Conservation (phyloP, 345 rosid genomes). For the Noccaea caerulescens region DNA sequence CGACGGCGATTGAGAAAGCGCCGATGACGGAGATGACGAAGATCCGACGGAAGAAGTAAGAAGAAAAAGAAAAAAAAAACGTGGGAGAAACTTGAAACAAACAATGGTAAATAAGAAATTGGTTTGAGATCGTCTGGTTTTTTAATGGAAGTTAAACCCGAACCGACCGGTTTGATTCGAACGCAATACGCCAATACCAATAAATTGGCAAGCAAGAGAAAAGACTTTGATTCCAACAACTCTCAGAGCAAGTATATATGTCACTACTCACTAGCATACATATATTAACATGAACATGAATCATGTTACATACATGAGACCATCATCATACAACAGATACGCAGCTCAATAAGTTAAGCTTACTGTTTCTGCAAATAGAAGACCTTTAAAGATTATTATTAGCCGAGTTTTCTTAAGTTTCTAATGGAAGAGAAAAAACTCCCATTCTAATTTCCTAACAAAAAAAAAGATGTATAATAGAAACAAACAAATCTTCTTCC, state of each 20-base stretch:
- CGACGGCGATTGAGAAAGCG: not conserved
- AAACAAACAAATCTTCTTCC: not conserved
- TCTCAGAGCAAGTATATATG: not conserved
- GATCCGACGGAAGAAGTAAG: not conserved
- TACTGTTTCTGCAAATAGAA: conserved; percentile 14
- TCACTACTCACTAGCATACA: conserved; percentile 4
- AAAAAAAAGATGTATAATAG: not conserved
- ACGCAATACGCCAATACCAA: too few relatives aligned
- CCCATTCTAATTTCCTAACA: not conserved
- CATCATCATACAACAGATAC: conserved; percentile 2
- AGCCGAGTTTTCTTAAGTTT: conserved; percentile 25
- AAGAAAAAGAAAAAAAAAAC: not conserved
- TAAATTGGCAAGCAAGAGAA: not conserved
- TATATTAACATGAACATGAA: not conserved
- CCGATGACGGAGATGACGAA: not conserved
- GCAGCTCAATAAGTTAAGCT: not conserved
- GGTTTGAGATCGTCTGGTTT: too few relatives aligned
- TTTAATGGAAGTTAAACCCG: too few relatives aligned
- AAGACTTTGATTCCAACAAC: conserved; percentile 1
- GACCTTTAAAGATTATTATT: not conserved
- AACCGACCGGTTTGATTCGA: conserved; percentile 7
- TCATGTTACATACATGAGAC: conserved; percentile 10
- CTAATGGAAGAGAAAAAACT: conserved; percentile 1
- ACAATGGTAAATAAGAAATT: too few relatives aligned
- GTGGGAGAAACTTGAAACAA: not conserved